These are phyloP conservation scores for Trichophyton schoenleinii DNA, from an alignment of 2,329 filamentous ascomycete genomes.

Conservation along the genomic window DNA sequence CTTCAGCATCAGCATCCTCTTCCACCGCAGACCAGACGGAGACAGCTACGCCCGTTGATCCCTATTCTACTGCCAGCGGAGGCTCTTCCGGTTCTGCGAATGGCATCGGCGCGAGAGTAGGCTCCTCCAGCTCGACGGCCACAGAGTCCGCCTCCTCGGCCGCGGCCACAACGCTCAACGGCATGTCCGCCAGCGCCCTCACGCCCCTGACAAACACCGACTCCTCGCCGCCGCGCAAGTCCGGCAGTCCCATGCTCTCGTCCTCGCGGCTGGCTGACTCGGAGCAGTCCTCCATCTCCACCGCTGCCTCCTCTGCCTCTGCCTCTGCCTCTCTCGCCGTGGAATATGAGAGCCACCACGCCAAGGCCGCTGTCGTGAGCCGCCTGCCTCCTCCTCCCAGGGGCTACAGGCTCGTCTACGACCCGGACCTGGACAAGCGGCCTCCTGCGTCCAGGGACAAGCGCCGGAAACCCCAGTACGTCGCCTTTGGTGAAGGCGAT, in stretches of 20 bases:
- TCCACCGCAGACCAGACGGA: no score
- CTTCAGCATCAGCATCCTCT: neutral
- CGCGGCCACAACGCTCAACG: constrained; percentile 43
- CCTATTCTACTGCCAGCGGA: no score
- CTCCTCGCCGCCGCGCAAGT: constrained; percentile 49
- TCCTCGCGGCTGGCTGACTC: constrained; percentile 21
- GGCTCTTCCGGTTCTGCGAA: neutral
- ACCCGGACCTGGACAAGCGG: constrained; percentile 50
- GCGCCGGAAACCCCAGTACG: constrained; percentile 41
- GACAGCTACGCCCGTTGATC: no score
- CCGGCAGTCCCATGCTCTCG: constrained; percentile 40
- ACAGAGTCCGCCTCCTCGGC: constrained; percentile 51
- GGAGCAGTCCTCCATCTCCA: no score
- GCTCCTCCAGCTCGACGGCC: constrained; percentile 61
- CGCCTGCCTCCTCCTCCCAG: constrained; percentile 42
- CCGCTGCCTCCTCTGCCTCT: neutral
- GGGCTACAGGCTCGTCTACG: constrained; percentile 49
- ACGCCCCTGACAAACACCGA: constrained; percentile 56
- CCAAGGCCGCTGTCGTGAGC: constrained; percentile 27
- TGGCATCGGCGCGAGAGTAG: constrained; percentile 41
- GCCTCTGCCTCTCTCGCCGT: neutral
- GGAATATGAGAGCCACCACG: constrained; percentile 18
- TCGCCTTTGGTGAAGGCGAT: constrained; percentile 42
- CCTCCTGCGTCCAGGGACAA: constrained; percentile 40
- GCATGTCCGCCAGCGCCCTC: constrained; percentile 40